These are phyloP conservation scores for Brassica cretica DNA, from an alignment of 345 rosid genomes.

Conservation along the genomic window DNA sequence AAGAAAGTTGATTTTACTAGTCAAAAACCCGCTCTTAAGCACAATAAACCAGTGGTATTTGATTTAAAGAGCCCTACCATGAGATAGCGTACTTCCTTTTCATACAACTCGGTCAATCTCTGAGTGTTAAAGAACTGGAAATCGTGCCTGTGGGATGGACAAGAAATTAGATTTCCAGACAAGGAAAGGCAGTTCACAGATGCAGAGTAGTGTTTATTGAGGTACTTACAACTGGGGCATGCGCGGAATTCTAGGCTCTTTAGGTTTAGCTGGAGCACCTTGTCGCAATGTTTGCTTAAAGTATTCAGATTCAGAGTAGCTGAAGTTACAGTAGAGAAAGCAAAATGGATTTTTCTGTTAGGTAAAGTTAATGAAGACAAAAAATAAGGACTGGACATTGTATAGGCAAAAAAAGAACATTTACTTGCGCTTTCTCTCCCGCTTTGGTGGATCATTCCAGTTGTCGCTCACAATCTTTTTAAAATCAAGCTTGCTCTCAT, in stretches of 20 bases:
- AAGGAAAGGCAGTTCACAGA: conserved; percentile 7
- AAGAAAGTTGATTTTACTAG: conserved; percentile 8
- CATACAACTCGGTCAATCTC: conserved; percentile 91
- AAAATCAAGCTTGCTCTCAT: conserved; percentile 88
- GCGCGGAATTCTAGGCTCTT: conserved; percentile 97
- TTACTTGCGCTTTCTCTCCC: conserved; percentile 99
- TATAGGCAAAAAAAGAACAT: conserved; percentile 10
- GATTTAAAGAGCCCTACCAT: conserved; percentile 58
- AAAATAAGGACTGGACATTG: conserved; percentile 19
- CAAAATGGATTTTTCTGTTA: conserved; percentile 1
- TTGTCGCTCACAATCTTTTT: conserved; percentile 93
- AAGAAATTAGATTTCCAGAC: not conserved
- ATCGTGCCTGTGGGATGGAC: conserved; percentile 68
- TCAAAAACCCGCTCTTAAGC: not conserved
- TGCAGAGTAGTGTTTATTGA: conserved; percentile 10
- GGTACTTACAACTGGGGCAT: conserved; percentile 90
- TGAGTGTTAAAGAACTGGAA: conserved; percentile 96
- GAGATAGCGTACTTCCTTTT: conserved; percentile 97
- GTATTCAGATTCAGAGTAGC: conserved; percentile 96
- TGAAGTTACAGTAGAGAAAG: conserved; percentile 28
- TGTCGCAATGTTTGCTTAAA: conserved; percentile 96
- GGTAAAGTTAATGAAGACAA: not conserved
- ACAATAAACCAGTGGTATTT: conserved; percentile 5
- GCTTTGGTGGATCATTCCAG: conserved; percentile 95
- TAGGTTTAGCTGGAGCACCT: conserved; percentile 89